These are phyloP conservation scores for Fusarium miscanthi DNA, from an alignment of 2,329 filamentous ascomycete species.

Conservation along the genomic window DNA sequence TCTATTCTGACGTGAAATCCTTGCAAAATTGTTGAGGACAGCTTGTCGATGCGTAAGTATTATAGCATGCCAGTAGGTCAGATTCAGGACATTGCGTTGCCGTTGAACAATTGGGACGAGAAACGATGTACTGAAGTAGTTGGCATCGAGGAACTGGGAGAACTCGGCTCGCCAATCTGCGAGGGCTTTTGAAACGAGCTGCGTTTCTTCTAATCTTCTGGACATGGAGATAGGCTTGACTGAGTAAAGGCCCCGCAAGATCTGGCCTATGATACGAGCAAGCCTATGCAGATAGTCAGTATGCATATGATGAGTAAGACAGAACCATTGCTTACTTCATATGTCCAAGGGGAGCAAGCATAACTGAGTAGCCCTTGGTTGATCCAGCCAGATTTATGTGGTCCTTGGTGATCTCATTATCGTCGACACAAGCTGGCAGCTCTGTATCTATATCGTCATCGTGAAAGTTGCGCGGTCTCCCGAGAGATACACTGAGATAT, in stretches of 20 bases:
- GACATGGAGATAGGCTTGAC: conserved; percentile 49
- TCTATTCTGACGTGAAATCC: conserved; percentile 16
- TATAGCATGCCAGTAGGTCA: conserved; percentile 57
- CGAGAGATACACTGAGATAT: conserved; percentile 41
- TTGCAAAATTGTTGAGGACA: conserved; percentile 50
- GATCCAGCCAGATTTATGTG: conserved; percentile 19
- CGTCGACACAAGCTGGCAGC: conserved; percentile 40
- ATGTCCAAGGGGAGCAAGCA: conserved; percentile 52
- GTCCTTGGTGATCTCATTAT: conserved; percentile 33
- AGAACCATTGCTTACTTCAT: conserved; percentile 44
- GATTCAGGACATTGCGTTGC: conserved; percentile 55
- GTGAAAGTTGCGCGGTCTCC: conserved; percentile 40
- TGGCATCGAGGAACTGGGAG: conserved; percentile 53
- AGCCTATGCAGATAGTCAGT: conserved; percentile 38
- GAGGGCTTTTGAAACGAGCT: conserved; percentile 47
- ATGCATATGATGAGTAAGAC: fast-evolving
- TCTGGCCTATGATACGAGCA: conserved; percentile 50
- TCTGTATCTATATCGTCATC: conserved; percentile 44
- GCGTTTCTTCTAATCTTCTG: conserved; percentile 42
- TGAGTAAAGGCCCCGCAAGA: conserved; percentile 51
- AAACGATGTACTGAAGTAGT: conserved; percentile 49
- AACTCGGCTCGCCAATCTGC: conserved; percentile 51
- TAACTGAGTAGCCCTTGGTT: conserved; percentile 36
- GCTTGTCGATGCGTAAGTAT: conserved; percentile 55
- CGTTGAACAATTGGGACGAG: conserved; percentile 55